Base-by-base conservation (phyloP, 2,329 filamentous ascomycete species). In the Corinectria fuckeliana region DNA sequence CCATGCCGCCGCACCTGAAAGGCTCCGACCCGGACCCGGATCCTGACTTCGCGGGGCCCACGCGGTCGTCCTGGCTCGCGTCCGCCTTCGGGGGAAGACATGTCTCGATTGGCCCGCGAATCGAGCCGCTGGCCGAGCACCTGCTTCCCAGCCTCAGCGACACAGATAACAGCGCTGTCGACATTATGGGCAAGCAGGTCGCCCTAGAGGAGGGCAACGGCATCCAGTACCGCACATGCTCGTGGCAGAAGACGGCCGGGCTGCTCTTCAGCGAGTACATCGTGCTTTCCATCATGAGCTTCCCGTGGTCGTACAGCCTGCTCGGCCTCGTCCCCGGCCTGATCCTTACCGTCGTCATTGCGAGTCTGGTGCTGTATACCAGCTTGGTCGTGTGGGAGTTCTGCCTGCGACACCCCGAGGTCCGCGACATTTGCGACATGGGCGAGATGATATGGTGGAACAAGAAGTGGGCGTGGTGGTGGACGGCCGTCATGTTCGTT, bases 181-280 rank as follows among this genome's bases (percentile, higher is more conserved):
- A 78, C n/a, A 82, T 85, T 30, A 72, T 85, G 8, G 72, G 77
- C 62, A 82, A 81, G 77, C 92, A 96, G 78, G 85, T 94, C 64
- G 91, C 89, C 51, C 73, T 90, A 61, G 93, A 97, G 75, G 84
- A 87, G 21, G 88, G 87, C 50, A 88, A 91, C 75, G 87, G 88
- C 10, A 97, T 97, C 76, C 89, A 96, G 78, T 97, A 97, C 74
- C 85, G 93, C 60, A 96, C 92, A 38, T 97, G 93, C 78, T 93
- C 89, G 66, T 97, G 93, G 93, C 90, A 91, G 72, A 97, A 97
- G 90, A 97, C 93, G 52, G 92, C 93, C 1, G 92, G 90, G 1
- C 76, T 97, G 67, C 86, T 97, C 50, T 97, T 97, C 78, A 95
- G 92, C 50, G 93, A 97, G 80, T 97, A 97, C 75, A 97, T 97